These are phyloP conservation scores for Corchorus olitorius DNA, from an alignment of 345 rosid genomes.

Conservation along the genomic window DNA sequence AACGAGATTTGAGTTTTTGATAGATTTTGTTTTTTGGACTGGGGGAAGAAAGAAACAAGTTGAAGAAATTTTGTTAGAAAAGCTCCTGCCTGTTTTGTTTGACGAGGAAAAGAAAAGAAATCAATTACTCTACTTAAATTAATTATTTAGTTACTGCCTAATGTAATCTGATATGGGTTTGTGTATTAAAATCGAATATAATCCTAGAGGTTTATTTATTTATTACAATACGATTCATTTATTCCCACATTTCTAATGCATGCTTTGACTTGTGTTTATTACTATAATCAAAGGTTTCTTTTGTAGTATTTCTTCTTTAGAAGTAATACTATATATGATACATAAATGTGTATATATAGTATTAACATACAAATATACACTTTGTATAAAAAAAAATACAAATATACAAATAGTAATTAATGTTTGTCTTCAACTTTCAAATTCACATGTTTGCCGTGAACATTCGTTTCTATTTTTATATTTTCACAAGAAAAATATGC, in stretches of 20 bases:
- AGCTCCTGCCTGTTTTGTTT: neutral
- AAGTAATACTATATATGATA: too few relatives aligned
- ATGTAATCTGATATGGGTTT: neutral
- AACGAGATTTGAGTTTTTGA: slow-evolving; percentile 7
- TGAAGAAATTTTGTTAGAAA: slow-evolving; percentile 20
- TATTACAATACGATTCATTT: neutral
- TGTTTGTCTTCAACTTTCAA: too few relatives aligned
- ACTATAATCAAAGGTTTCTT: too few relatives aligned
- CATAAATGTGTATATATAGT: too few relatives aligned
- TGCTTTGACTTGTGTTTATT: neutral
- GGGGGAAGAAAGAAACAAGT: neutral
- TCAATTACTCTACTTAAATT: neutral
- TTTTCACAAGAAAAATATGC: too few relatives aligned
- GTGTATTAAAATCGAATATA: too few relatives aligned
- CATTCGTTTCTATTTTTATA: too few relatives aligned
- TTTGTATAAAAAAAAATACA: too few relatives aligned
- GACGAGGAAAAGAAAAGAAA: neutral
- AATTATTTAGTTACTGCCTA: neutral
- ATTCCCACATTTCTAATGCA: neutral
- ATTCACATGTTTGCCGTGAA: too few relatives aligned
- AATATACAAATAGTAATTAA: too few relatives aligned
- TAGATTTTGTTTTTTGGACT: slow-evolving; percentile 22
- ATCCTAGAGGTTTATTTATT: neutral
- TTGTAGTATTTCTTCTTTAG: too few relatives aligned
- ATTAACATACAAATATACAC: too few relatives aligned